Conservation (phyloP, 2,329 filamentous ascomycete genomes). For the Apiospora marii region DNA sequence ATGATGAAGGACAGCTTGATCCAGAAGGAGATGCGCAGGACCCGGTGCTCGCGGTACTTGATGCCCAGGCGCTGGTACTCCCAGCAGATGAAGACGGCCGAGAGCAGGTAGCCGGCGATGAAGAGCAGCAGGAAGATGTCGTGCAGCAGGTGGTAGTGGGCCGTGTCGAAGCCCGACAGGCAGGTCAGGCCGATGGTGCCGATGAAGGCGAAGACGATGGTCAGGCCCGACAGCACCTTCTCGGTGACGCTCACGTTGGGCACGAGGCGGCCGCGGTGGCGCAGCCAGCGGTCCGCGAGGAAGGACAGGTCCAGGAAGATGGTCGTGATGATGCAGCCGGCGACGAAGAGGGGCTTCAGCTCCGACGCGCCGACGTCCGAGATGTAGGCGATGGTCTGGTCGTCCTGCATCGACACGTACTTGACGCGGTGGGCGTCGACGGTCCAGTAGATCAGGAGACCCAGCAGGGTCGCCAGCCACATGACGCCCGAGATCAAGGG, state of each 20-base stretch:
- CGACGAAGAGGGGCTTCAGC: conserved; percentile 81
- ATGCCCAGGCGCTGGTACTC: conserved; percentile 89
- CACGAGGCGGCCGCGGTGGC: conserved; percentile 80
- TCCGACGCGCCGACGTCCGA: conserved; percentile 68
- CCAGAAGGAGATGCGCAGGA: conserved; percentile 83
- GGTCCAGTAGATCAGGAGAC: conserved; percentile 75
- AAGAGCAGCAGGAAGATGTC: conserved; percentile 82
- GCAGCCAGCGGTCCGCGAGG: conserved; percentile 81
- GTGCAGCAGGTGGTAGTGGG: conserved; percentile 72
- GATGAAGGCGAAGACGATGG: conserved; percentile 73
- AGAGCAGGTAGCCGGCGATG: conserved; percentile 84
- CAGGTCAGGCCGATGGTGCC: conserved; percentile 84
- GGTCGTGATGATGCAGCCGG: conserved; percentile 74
- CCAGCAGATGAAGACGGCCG: conserved; percentile 86
- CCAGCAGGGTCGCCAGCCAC: conserved; percentile 74
- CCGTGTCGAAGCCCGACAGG: conserved; percentile 85
- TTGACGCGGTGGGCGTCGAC: conserved; percentile 59
- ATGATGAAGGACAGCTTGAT: conserved; percentile 87
- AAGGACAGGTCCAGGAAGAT: conserved; percentile 85
- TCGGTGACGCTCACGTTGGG: conserved; percentile 72
- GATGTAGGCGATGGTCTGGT: conserved; percentile 74
- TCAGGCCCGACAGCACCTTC: conserved; percentile 67
- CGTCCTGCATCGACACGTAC: conserved; percentile 66
- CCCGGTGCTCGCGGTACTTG: conserved; percentile 74
- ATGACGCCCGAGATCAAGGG: conserved; percentile 72